Conservation (phyloP, 2,329 filamentous ascomycete genomes). For the Stagonosporopsis chrysanthemi region DNA sequence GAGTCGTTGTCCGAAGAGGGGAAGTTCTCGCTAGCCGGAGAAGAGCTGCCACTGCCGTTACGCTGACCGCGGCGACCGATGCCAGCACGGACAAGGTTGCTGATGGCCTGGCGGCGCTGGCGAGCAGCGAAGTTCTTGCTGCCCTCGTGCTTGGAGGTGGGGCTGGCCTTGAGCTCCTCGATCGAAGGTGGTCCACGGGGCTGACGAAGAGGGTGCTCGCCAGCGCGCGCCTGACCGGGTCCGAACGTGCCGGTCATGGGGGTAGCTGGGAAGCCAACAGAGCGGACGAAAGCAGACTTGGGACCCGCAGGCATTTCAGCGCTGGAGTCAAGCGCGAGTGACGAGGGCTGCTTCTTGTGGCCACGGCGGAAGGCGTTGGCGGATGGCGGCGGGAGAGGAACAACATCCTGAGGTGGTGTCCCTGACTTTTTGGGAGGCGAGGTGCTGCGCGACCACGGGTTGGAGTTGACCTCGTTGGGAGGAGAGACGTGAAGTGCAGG, state of each 20-base stretch:
- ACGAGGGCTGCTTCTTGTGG: conserved; percentile 84
- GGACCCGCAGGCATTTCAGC: conserved; percentile 69
- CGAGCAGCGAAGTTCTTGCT: conserved; percentile 97
- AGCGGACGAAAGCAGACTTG: conserved; percentile 69
- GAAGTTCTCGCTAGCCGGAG: conserved; percentile 86
- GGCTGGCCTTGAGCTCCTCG: conserved; percentile 88
- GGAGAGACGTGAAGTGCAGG: conserved; percentile 82
- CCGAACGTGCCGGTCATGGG: conserved; percentile 87
- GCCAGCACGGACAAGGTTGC: conserved; percentile 89
- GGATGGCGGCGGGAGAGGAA: conserved; percentile 84
- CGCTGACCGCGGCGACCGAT: conserved; percentile 79
- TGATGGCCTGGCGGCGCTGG: conserved; percentile 88
- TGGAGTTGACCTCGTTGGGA: conserved; percentile 66
- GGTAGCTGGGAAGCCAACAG: conserved; percentile 74
- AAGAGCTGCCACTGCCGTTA: conserved; percentile 78
- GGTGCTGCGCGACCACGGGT: conserved; percentile 67
- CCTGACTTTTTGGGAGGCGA: conserved; percentile 68
- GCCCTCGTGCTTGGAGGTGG: conserved; percentile 90
- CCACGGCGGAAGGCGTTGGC: conserved; percentile 91
- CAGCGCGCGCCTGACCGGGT: conserved; percentile 89
- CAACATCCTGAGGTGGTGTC: conserved; percentile 72
- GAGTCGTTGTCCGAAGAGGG: conserved; percentile 72
- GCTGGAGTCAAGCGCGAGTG: conserved; percentile 67
- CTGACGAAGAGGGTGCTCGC: conserved; percentile 92
- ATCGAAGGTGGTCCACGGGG: conserved; percentile 90